A percentile compares a stretch with the other conserved stretches of the same genome.
Evolutionary conservation across 2,329 filamentous ascomycete species (phyloP).

Genomic region (Penicillium decumbens): DNA sequence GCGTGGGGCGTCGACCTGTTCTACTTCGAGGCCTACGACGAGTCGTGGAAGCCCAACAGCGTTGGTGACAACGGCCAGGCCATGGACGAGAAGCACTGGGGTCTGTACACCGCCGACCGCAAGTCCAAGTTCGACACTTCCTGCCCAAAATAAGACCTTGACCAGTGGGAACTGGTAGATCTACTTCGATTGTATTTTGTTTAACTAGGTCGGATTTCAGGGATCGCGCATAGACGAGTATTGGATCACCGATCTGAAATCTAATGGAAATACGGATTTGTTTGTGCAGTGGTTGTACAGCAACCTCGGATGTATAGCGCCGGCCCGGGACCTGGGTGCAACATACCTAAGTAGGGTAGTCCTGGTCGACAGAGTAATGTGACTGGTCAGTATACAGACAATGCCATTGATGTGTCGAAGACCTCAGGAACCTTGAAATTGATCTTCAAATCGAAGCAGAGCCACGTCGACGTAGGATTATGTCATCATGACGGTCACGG

Average conservation of each 20-base stretch:
- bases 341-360: neutral
- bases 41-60: conserved; percentile 64
- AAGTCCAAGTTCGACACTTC: conserved; percentile 53
- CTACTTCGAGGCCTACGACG: conserved; percentile 70
- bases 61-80: conserved; percentile 59
- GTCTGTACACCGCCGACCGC: conserved; percentile 59
- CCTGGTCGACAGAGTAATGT: neutral
- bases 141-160: conserved; percentile 36
- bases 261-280: neutral
- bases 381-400: neutral
- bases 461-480: neutral
- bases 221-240: conserved; percentile 7
- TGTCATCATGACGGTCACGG: conserved; percentile 5
- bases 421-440: too few species aligned
- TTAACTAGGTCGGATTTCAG: conserved; percentile 1
- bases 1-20: conserved; percentile 65
- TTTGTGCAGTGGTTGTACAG: neutral
- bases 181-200: conserved; percentile 15
- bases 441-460: neutral
- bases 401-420: neutral
- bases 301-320: neutral
- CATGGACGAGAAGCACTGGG: conserved; percentile 65
- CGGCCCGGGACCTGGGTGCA: too few species aligned
- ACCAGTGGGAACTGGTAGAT: conserved; percentile 2
- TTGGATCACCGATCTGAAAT: neutral